Percentiles rank a stretch among this genome's conserved stretches.
Evolutionary conservation across 73 alveolate species (phyloP).

Genomic region (Tetrahymena malaccensis): DNA sequence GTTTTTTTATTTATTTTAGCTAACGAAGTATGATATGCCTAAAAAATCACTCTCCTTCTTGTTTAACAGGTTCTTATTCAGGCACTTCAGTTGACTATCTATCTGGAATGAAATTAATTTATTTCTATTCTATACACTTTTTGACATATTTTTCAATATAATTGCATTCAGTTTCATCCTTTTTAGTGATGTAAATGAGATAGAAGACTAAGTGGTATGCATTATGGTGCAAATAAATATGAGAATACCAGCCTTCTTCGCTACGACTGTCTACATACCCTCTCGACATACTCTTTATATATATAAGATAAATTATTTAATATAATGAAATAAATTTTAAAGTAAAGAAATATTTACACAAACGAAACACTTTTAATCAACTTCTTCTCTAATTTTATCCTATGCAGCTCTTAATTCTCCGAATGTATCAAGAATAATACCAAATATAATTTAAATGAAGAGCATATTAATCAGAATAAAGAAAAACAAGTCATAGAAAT

Average conservation of each 20-base stretch:
- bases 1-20: too few species aligned
- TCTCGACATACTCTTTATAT: conserved; percentile 22
- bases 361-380: conserved; percentile 74
- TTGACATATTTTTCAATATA: conserved; percentile 63
- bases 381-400: conserved; percentile 57
- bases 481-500: conserved; percentile 78
- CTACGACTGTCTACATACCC: background rate
- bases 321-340: conserved; percentile 31
- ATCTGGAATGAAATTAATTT: conserved; percentile 47
- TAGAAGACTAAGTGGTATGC: conserved; percentile 34
- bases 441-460: conserved; percentile 71
- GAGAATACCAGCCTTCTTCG: conserved; percentile 43
- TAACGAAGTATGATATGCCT: too few species aligned
- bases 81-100: background rate
- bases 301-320: conserved; percentile 38
- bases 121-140: conserved; percentile 29
- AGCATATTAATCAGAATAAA: conserved; percentile 72
- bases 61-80: background rate
- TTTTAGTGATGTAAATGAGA: conserved; percentile 35
- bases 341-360: conserved; percentile 49
- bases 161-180: conserved; percentile 46
- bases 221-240: conserved; percentile 42
- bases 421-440: conserved; percentile 88
- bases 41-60: background rate
- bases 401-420: conserved; percentile 79